Evolutionary conservation across 1,284 basidiomycete genomes (phyloP), one percentile per base, ranked within the genome.

Genomic region (Volvariella volvacea): DNA sequence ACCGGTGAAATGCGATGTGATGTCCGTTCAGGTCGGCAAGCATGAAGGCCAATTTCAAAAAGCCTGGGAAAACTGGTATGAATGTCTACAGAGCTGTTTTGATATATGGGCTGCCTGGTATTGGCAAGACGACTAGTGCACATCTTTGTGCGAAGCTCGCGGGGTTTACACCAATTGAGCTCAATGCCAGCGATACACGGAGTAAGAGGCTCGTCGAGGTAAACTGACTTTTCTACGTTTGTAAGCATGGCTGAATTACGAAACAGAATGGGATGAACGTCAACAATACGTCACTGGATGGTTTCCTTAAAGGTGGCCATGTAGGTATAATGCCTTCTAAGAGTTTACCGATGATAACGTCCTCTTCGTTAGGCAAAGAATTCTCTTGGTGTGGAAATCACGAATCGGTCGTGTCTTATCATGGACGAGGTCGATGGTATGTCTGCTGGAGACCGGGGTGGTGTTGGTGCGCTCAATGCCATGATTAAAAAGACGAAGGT

Each of bases 351-450:
- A 31, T 39, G 17, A 31, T 9, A 3, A 42, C 22, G 41, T 36
- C 20, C 47, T n/a, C 16, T 19, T 39, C 48, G 9, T 49, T 32
- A 82, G 83, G 66, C 67, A 10, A 81, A 77, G 1, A 86, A 88
- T 48, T 78, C 78, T 0, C 69, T 78, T 2, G 88, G 83, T 1
- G 65, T 93, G 2, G 58, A 70, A 9, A 80, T 97, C 49, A 90
- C 87, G 0, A 80, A 89, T 52, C 81, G 76, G 55, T 83, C 88
- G 0, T 92, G 92, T 52, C 68, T 99, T 37, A 98, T 99, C 61
- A 97, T 99, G 92, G 96, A 99, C 60, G 96, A 99, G 63, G 95
- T 99, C 0, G 95, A 99, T 55, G 95, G 96, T 6, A 99, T 99
- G 93, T 96, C 92, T 4, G 90, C 91, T 2, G 95, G 95, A 20